Conservation (phyloP, 805 yeast genomes). For the Suhomyces pyralidae region DNA sequence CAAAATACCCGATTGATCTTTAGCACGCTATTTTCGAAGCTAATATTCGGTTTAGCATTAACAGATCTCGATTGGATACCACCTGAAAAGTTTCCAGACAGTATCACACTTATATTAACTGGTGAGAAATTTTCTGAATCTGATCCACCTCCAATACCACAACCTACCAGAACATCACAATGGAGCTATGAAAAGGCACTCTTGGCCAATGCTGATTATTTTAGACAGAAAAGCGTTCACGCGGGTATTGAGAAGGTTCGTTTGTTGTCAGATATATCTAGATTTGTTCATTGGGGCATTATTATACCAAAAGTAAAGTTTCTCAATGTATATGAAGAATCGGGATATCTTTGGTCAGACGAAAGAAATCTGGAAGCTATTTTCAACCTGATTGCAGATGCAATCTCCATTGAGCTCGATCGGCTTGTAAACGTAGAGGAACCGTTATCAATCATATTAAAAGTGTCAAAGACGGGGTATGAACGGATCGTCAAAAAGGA, state of each 20-base stretch:
- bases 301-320: slow-evolving; percentile 15
- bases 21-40: not conserved
- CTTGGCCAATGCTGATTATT: slow-evolving; percentile 36
- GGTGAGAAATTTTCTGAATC: slow-evolving; percentile 25
- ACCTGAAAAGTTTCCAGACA: not conserved
- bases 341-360: slow-evolving; percentile 20
- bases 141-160: slow-evolving; percentile 42
- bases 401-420: slow-evolving; percentile 18
- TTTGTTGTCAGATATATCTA: slow-evolving; percentile 33
- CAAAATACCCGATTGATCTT: not conserved
- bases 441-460: not conserved
- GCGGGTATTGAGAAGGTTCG: slow-evolving; percentile 42
- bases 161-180: slow-evolving; percentile 38
- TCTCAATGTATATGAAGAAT: slow-evolving; percentile 21
- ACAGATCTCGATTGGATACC: not conserved
- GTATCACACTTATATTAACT: slow-evolving; percentile 29
- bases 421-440: slow-evolving; percentile 9
- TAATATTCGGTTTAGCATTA: not conserved
- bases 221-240: slow-evolving; percentile 35
- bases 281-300: slow-evolving; percentile 28
- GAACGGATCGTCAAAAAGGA: not conserved
- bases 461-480: not conserved
- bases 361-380: not conserved
- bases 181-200: slow-evolving; percentile 29
- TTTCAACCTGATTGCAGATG: slow-evolving; percentile 13